phyloP scores from a whole-genome alignment of 1,284 basidiomycete species.

The Sporisorium exsertum region DNA sequence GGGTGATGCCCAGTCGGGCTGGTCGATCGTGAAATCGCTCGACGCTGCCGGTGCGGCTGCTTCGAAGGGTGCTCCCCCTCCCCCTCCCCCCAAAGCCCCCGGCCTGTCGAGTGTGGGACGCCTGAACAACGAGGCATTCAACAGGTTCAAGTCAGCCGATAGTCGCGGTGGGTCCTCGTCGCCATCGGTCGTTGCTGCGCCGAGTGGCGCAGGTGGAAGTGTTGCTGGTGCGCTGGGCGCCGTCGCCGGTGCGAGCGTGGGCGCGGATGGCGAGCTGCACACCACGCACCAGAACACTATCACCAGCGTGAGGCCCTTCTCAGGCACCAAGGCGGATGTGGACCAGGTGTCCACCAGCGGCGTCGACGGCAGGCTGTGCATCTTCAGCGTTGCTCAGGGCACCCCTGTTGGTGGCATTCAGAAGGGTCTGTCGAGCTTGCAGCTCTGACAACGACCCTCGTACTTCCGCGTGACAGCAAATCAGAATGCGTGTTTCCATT shows the following conservation, averaged over 20 bases:
- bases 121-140: slow-evolving; percentile 93
- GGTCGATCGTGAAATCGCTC: slow-evolving; percentile 60
- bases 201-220: slow-evolving; percentile 64
- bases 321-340: slow-evolving; percentile 73
- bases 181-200: slow-evolving; percentile 32
- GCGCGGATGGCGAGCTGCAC: slow-evolving; percentile 76
- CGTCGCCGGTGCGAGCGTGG: slow-evolving; percentile 74
- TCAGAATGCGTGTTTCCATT: too few species aligned
- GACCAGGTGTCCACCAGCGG: slow-evolving; percentile 88
- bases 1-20: slow-evolving; percentile 57
- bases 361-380: slow-evolving; percentile 90
- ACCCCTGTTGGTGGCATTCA: slow-evolving; percentile 52
- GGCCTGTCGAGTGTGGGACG: slow-evolving; percentile 73
- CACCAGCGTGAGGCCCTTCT: slow-evolving; percentile 73
- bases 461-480: neutral
- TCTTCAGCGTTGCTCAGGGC: slow-evolving; percentile 81
- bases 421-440: slow-evolving; percentile 58
- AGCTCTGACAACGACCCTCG: slow-evolving; percentile 26
- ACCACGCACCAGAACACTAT: slow-evolving; percentile 98
- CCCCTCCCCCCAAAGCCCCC: slow-evolving; percentile 61
- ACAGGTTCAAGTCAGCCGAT: slow-evolving; percentile 93
- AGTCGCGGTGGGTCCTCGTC: slow-evolving; percentile 76
- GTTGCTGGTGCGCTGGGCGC: slow-evolving; percentile 76
- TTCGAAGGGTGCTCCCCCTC: slow-evolving; percentile 62
- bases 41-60: slow-evolving; percentile 63